Conservation (phyloP, 257 asterid genomes). For the Fraxinus pennsylvanica region DNA sequence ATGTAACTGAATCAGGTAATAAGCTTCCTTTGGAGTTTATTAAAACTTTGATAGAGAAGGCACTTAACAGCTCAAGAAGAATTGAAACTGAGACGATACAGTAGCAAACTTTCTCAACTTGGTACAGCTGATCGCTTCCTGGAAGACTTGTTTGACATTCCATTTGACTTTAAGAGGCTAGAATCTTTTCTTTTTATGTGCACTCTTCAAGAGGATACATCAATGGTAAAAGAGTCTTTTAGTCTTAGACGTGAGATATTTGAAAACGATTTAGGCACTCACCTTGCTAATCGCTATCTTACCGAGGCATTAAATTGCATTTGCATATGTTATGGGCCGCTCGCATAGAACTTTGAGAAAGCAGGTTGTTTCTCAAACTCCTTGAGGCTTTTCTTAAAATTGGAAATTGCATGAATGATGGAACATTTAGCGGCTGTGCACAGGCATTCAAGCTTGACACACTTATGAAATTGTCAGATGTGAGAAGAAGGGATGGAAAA, state of each 20-base stretch:
- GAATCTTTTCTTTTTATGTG: no score
- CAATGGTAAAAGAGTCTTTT: no score
- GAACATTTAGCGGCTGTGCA: no score
- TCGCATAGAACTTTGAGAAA: no score
- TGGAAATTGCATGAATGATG: no score
- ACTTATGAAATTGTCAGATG: no score
- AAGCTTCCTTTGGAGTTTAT: conserved; percentile 67
- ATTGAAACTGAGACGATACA: conserved; percentile 56
- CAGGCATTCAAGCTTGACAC: no score
- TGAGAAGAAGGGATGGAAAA: no score
- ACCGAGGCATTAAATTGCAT: not conserved
- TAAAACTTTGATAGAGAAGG: conserved; percentile 64
- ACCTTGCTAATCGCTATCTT: not conserved
- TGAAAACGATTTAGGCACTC: not conserved
- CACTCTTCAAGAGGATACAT: no score
- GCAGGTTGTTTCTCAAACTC: no score
- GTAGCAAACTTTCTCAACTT: conserved; percentile 44
- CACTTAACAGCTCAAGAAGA: conserved; percentile 75
- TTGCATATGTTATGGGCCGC: not conserved
- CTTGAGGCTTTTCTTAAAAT: no score
- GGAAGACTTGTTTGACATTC: conserved; percentile 62
- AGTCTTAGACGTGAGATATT: conserved; percentile 50
- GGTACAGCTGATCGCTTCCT: conserved; percentile 75
- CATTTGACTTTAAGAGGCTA: conserved; percentile 46
- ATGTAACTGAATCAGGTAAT: conserved; percentile 44